These are phyloP conservation scores for Dioszegia crocea DNA, from an alignment of 768 basidiomycete species.

Conservation along the genomic window DNA sequence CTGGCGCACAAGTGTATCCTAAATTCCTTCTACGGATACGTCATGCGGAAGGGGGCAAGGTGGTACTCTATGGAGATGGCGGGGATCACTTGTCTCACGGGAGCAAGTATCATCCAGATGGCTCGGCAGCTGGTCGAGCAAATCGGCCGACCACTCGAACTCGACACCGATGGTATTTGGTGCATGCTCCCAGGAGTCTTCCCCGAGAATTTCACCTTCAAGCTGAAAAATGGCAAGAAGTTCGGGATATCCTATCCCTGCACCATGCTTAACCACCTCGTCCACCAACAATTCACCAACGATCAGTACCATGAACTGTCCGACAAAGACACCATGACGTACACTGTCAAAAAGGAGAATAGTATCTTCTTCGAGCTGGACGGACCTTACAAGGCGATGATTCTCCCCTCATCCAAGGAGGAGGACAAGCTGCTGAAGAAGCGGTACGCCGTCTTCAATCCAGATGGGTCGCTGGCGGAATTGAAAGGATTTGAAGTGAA, in stretches of 20 bases:
- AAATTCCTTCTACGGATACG: constrained; percentile 99
- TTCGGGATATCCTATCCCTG: constrained; percentile 93
- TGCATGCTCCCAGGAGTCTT: constrained; percentile 98
- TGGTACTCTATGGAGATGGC: constrained; percentile 99
- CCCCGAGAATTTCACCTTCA: constrained; percentile 96
- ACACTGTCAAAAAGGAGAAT: constrained; percentile 85
- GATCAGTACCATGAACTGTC: constrained; percentile 89
- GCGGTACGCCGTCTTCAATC: constrained; percentile 97
- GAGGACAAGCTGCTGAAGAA: constrained; percentile 98
- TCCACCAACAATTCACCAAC: constrained; percentile 91
- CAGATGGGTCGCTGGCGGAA: constrained; percentile 94
- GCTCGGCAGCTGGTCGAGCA: constrained; percentile 94
- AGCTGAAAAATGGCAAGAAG: constrained; percentile 77
- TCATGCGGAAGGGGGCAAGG: constrained; percentile 97
- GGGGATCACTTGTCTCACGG: constrained; percentile 95
- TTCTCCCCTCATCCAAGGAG: constrained; percentile 96
- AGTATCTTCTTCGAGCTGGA: constrained; percentile 99
- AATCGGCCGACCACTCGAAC: constrained; percentile 91
- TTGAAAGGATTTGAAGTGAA: constrained; percentile 99
- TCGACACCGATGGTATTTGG: constrained; percentile 99
- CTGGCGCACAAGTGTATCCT: constrained; percentile 99
- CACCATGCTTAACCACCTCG: constrained; percentile 98
- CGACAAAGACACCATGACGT: constrained; percentile 76
- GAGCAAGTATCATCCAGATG: constrained; percentile 98
- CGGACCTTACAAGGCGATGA: constrained; percentile 98